Evolutionary conservation across 177 flowering plant species (phyloP), one percentile per base, ranked within the genome.

Genomic region (Vitis hybrid): DNA sequence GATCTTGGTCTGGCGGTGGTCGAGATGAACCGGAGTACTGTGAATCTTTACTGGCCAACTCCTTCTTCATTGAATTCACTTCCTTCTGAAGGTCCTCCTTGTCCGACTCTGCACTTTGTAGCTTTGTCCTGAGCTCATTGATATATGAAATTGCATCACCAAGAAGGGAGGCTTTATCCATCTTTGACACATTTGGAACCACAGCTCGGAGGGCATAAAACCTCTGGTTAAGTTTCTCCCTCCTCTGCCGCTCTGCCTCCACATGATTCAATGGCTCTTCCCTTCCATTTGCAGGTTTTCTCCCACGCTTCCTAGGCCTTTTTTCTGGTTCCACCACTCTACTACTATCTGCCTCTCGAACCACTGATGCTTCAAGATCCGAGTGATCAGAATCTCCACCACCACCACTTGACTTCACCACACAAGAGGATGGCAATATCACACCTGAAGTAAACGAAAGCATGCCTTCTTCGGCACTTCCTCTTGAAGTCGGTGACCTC

Each of bases 111-210:
- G 77, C 57, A 0, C 58, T 67, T 59, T 86, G 85, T 10, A 92
- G 85, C 80, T 94, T 92, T 1, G 73, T 15, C 66, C 73, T 82
- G 5, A 96, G 84, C 83, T 96, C 97, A 15, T 86, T 86, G 68
- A 96, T 94, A 76, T 92, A 94, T 12, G 92, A 59, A 71, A 94
- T 88, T 14, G 99, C 97, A 50, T 96, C 99, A 0, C 97, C 97
- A 1, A 96, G 90, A 3, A 96, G 88, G 3, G 99, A 96, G 0
- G 99, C 98, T 74, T 96, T 96, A 80, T 96, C 99, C 98, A 94
- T 96, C 66, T 96, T 96, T 3, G 99, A 94, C 11, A 96, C 98
- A 70, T 94, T 94, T 2, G 99, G 99, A 5, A 96, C 99, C 1
- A 92, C 97, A 1, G 98, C 95, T 19, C 99, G 80, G 3, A 96